A percentile compares a stretch with the other conserved stretches of the same genome.
These are phyloP conservation scores for Nitzschia putrida DNA, from an alignment of 108 stramenopile genomes.

Conservation along the genomic window DNA sequence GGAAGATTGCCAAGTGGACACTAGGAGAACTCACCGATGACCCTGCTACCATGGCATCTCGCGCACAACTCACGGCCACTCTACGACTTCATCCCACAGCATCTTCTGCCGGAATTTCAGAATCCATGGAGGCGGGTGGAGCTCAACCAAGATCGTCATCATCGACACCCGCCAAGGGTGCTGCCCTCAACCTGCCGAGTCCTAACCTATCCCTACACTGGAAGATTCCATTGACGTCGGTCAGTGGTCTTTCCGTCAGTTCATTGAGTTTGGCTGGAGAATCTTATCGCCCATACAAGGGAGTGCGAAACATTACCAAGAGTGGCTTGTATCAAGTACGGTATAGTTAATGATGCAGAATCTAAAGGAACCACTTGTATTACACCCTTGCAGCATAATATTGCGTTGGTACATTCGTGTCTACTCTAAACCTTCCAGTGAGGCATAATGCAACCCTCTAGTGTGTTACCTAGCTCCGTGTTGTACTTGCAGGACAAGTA, in stretches of 20 bases:
- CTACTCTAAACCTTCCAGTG: neutral
- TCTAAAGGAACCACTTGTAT: too few species aligned
- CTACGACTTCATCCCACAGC: conserved; percentile 19
- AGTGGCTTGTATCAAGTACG: conserved; percentile 86
- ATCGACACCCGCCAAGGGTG: conserved; percentile 25
- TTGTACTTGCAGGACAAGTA: too few species aligned
- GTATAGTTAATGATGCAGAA: conserved; percentile 42
- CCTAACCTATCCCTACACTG: conserved; percentile 88
- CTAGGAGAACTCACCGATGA: conserved; percentile 83
- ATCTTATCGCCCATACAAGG: conserved; percentile 95
- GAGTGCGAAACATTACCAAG: conserved; percentile 87
- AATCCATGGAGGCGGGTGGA: neutral
- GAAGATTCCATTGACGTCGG: conserved; percentile 93
- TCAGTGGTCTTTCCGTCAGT: conserved; percentile 89
- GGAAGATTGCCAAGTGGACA: conserved; percentile 94
- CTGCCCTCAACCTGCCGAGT: conserved; percentile 17
- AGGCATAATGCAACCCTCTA: neutral
- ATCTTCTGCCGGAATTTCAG: neutral
- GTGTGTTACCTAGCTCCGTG: neutral
- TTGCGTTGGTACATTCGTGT: neutral
- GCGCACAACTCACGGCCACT: conserved; percentile 30
- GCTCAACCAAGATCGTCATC: neutral
- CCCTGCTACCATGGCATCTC: conserved; percentile 11
- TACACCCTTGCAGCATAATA: too few species aligned
- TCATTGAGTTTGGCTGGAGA: conserved; percentile 91